A percentile compares a stretch with the other conserved stretches of the same genome.
Evolutionary conservation across 768 basidiomycete genomes (phyloP).

Genomic region (Hemileccinum rubropunctum): DNA sequence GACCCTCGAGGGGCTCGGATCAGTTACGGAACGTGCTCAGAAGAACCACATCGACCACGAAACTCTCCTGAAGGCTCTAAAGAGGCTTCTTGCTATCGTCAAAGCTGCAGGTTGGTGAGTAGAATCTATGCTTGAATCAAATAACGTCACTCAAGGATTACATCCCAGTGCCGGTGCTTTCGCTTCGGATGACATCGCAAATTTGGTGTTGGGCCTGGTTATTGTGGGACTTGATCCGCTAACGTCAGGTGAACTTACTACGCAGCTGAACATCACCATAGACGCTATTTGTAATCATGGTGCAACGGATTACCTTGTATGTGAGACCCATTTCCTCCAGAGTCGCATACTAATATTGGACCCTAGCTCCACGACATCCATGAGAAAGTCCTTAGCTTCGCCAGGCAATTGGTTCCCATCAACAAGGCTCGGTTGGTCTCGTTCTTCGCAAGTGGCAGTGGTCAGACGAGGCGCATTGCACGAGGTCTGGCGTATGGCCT

Average conservation of each 20-base stretch:
- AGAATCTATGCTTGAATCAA: not conserved
- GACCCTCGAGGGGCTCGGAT: conserved; percentile 36
- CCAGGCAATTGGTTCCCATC: conserved; percentile 39
- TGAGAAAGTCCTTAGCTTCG: conserved; percentile 41
- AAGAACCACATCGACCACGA: conserved; percentile 14
- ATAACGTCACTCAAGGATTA: conserved; percentile 2
- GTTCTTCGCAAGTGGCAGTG: conserved; percentile 50
- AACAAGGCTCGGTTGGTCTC: conserved; percentile 52
- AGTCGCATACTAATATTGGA: not conserved
- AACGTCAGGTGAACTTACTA: conserved; percentile 42
- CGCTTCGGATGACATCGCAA: conserved; percentile 42
- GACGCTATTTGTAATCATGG: conserved; percentile 42
- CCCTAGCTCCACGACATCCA: conserved; percentile 48
- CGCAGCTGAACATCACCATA: conserved; percentile 46
- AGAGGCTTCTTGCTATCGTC: conserved; percentile 43
- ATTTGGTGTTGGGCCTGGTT: conserved; percentile 48
- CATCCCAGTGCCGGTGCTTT: conserved; percentile 31
- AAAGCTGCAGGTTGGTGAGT: conserved; percentile 47
- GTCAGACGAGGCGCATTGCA: conserved; percentile 52
- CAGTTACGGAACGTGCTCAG: conserved; percentile 15
- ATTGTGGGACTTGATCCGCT: conserved; percentile 56
- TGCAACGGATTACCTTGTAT: conserved; percentile 34
- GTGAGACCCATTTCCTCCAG: conserved; percentile 1
- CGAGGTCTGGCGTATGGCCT: conserved; percentile 51
- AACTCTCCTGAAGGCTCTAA: conserved; percentile 33